These are phyloP conservation scores for Arthroderma sp. DNA, from an alignment of 2,329 filamentous ascomycete genomes.

Conservation along the genomic window DNA sequence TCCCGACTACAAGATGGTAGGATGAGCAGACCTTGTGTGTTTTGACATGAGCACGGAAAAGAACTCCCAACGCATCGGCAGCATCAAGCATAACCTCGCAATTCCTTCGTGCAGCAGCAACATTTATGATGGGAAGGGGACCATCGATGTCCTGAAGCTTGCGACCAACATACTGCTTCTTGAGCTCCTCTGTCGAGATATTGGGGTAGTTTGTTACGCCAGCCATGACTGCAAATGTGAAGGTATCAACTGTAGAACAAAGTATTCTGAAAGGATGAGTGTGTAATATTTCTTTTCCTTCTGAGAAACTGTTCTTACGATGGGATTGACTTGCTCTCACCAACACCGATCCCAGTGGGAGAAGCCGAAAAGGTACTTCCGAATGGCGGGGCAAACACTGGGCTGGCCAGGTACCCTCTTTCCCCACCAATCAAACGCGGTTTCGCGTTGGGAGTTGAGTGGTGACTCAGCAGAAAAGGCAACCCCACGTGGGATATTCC, in stretches of 20 bases:
- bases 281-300: background rate
- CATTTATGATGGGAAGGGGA: slow-evolving; percentile 55
- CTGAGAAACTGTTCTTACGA: background rate
- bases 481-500: too few relatives aligned
- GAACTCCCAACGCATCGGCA: slow-evolving; percentile 44
- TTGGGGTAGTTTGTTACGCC: slow-evolving; percentile 11
- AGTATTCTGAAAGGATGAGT: background rate
- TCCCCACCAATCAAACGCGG: too few relatives aligned
- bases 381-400: too few relatives aligned
- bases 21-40: slow-evolving; percentile 49
- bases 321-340: too few relatives aligned
- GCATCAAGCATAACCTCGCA: slow-evolving; percentile 58
- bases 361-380: too few relatives aligned
- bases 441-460: too few relatives aligned
- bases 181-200: slow-evolving; percentile 7
- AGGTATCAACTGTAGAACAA: background rate
- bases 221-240: slow-evolving; percentile 6
- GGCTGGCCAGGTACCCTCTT: too few relatives aligned
- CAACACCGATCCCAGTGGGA: too few relatives aligned
- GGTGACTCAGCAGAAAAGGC: too few relatives aligned
- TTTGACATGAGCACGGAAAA: slow-evolving; percentile 65
- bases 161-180: slow-evolving; percentile 42
- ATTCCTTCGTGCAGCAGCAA: slow-evolving; percentile 51
- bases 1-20: background rate
- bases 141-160: slow-evolving; percentile 46